Evolutionary conservation across 495 filamentous ascomycete genomes (phyloP), one percentile per base, ranked within the genome.

Genomic region (Pseudotulostoma volvatum): DNA sequence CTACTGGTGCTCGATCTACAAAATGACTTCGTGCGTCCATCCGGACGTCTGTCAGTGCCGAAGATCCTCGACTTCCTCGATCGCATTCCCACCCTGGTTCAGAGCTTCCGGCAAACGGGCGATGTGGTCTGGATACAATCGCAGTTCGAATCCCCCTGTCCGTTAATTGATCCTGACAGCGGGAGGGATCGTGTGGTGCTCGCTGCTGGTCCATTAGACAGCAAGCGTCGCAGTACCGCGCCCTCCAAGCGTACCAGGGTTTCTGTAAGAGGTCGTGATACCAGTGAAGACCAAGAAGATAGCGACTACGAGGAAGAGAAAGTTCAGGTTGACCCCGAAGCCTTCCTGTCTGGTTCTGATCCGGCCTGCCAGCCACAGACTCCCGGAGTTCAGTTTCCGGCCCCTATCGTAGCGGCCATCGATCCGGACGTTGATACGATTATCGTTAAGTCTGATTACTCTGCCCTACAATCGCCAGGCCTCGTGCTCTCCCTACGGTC

Each of bases 101-200:
- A 72, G 8, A 62, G 67, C 17, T 95, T 97, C 50, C 83, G 90
- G 36, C 71, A 71, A 9, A 59, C 64, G 17, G 84, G 84, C 37
- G 81, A 88, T 51, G 68, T 96, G 37, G 76, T 95, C 51, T 96
- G 87, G 86, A 71, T 93, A 28, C 79, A 77, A 25, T 84, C 80
- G 40, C 70, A 79, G 38, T 88, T 76, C 50, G 74, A 81, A 46
- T 61, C 62, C 30, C 69, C 74, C 20, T 70, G 78, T 23, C 49
- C 61, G 32, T 47, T 64, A 46, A 57, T 67, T 18, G 67, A 73
- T 28, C 54, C 60, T 33, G 56, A 62, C 30, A 55, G 47, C 20
- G 57, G 60, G 9, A 31, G 36, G 18, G 56, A 66, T 15, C 49
- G 56, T 13, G 49, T 67, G 18, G 52, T 67, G 3, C 33, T 35